Evolutionary conservation across 2,329 filamentous ascomycete species (phyloP).

Genomic region (Aspergillus hiratsukae): DNA sequence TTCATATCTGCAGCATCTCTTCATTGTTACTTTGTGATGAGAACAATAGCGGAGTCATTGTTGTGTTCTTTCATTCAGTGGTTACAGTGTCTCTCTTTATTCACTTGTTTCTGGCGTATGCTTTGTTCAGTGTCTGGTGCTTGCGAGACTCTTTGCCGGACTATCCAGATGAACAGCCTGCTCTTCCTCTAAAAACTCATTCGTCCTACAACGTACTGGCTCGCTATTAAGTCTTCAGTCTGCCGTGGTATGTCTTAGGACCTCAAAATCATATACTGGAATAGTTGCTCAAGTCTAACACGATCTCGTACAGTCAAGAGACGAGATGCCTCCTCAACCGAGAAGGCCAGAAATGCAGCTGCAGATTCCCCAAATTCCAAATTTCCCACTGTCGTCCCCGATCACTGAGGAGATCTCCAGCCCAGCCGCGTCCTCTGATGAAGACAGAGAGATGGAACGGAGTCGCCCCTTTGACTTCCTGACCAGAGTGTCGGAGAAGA

Average conservation of each 20-base stretch:
- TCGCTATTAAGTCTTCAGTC: background rate
- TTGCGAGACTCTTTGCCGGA: background rate
- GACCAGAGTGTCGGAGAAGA: slow-evolving; percentile 20
- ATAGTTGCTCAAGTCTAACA: background rate
- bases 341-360: slow-evolving; percentile 24
- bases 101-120: background rate
- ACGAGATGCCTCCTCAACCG: slow-evolving; percentile 19
- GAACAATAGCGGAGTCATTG: background rate
- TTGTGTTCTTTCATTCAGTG: background rate
- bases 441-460: slow-evolving; percentile 24
- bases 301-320: slow-evolving; percentile 7
- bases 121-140: background rate
- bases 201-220: background rate
- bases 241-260: background rate
- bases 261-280: background rate
- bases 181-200: background rate
- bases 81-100: background rate
- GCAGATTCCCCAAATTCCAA: slow-evolving; percentile 28
- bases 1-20: background rate
- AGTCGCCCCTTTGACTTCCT: slow-evolving; percentile 30
- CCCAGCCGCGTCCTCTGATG: slow-evolving; percentile 31
- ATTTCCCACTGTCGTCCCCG: slow-evolving; percentile 41
- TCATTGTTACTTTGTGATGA: background rate
- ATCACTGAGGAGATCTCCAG: slow-evolving; percentile 40
- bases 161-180: background rate